Percentiles rank a stretch among this genome's conserved stretches.
phyloP scores from a whole-genome alignment of 192 early-diverging fungal genomes.

The Helicostylum pulchrum region DNA sequence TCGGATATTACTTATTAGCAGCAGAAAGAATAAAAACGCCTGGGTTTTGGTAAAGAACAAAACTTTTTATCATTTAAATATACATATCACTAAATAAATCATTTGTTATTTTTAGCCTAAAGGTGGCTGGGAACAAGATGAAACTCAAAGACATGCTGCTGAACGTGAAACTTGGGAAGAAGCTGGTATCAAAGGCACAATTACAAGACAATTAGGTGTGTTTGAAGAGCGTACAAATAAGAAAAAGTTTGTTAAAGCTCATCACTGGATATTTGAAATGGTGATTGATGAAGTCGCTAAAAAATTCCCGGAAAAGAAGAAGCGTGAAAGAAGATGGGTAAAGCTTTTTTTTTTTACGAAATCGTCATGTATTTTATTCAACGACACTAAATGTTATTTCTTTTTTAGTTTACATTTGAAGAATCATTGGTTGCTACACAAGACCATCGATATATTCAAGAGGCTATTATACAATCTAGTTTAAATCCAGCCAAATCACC shows the following conservation, averaged over 20 bases:
- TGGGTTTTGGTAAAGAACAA: slow-evolving; percentile 46
- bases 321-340: slow-evolving; percentile 35
- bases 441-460: slow-evolving; percentile 22
- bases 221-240: slow-evolving; percentile 45
- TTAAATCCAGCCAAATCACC: slow-evolving; percentile 15
- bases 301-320: slow-evolving; percentile 52
- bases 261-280: slow-evolving; percentile 57
- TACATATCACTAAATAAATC: too few species aligned
- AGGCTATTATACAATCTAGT: slow-evolving; percentile 23
- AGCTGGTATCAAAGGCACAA: slow-evolving; percentile 51
- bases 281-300: slow-evolving; percentile 49
- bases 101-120: slow-evolving; percentile 45
- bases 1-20: slow-evolving; percentile 48
- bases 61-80: too few species aligned
- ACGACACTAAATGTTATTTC: not conserved
- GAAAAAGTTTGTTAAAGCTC: slow-evolving; percentile 31
- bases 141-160: slow-evolving; percentile 53
- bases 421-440: slow-evolving; percentile 23
- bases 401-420: slow-evolving; percentile 28
- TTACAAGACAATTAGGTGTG: slow-evolving; percentile 45
- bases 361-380: not conserved
- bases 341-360: too few species aligned
- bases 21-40: slow-evolving; percentile 43
- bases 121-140: slow-evolving; percentile 64
- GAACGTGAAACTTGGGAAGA: slow-evolving; percentile 63